Conservation (phyloP, 1,139 yeast genomes). For the Geotrichum cucujoidarum region DNA sequence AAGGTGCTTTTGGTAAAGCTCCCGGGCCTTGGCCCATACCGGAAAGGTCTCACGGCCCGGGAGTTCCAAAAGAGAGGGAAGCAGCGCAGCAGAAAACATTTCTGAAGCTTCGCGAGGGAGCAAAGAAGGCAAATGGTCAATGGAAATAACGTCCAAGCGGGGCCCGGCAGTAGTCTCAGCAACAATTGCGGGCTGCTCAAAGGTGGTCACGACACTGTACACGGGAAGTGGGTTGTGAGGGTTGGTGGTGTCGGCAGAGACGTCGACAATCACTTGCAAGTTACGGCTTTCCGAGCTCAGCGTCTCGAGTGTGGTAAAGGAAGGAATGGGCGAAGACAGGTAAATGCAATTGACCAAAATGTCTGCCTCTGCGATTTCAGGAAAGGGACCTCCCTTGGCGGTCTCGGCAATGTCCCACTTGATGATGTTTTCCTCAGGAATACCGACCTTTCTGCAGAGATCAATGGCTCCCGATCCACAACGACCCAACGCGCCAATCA, state of each 20-base stretch:
- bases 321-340: constrained; percentile 87
- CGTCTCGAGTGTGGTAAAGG: constrained; percentile 68
- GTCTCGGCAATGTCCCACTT: constrained; percentile 99
- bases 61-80: constrained; percentile 81
- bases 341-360: constrained; percentile 94
- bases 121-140: constrained; percentile 92
- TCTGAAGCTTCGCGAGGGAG: constrained; percentile 97
- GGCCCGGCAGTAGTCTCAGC: constrained; percentile 77
- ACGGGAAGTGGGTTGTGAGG: constrained; percentile 98
- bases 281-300: constrained; percentile 64
- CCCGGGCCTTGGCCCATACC: constrained; percentile 87
- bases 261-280: constrained; percentile 90
- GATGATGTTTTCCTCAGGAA: constrained; percentile 75
- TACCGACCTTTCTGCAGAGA: constrained; percentile 72
- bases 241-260: constrained; percentile 96
- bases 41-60: constrained; percentile 77
- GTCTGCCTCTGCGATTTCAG: constrained; percentile 80
- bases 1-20: constrained; percentile 77
- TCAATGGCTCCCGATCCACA: constrained; percentile 98
- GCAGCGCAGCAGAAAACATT: constrained; percentile 73
- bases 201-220: constrained; percentile 81
- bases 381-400: constrained; percentile 93
- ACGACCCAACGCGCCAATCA: constrained; percentile 97
- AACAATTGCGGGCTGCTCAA: constrained; percentile 80
- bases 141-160: constrained; percentile 78